phyloP scores from a whole-genome alignment of 257 asterid genomes.

The Nicotiana tomentosiformis region DNA sequence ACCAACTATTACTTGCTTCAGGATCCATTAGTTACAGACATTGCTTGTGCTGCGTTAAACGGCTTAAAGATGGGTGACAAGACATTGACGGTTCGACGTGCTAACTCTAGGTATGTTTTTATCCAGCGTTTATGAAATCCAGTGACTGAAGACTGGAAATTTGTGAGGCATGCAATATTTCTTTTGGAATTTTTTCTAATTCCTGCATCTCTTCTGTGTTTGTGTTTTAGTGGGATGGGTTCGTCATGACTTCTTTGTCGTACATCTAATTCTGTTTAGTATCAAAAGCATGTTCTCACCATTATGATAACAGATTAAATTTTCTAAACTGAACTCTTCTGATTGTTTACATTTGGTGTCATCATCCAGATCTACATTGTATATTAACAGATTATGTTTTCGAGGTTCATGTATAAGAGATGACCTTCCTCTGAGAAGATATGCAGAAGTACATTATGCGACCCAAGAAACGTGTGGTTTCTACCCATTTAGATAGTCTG shows the following conservation, averaged over 20 bases:
- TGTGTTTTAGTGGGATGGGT: neutral
- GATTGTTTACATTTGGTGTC: neutral
- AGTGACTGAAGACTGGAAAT: neutral
- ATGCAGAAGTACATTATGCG: neutral
- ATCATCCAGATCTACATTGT: neutral
- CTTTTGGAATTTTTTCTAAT: neutral
- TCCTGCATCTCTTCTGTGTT: neutral
- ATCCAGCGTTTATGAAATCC: neutral
- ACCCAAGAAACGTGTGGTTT: neutral
- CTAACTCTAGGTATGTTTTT: conserved; percentile 63
- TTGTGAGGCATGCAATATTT: neutral
- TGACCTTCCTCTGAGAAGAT: neutral
- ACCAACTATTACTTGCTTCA: conserved; percentile 19
- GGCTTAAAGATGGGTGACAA: conserved; percentile 98
- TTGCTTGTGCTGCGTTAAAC: conserved; percentile 95
- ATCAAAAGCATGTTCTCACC: neutral
- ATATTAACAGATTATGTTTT: neutral
- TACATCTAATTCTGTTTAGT: neutral
- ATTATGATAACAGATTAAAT: neutral
- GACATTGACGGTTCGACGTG: conserved; percentile 92
- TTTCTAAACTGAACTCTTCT: neutral
- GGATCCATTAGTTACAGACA: conserved; percentile 78
- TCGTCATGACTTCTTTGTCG: neutral
- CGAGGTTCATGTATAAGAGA: neutral
- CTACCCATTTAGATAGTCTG: too few relatives aligned